A percentile compares a stretch with the other conserved stretches of the same genome.
These are phyloP conservation scores for Liquidambar formosana DNA, from an alignment of 164 flowering plant genomes.

Conservation along the genomic window DNA sequence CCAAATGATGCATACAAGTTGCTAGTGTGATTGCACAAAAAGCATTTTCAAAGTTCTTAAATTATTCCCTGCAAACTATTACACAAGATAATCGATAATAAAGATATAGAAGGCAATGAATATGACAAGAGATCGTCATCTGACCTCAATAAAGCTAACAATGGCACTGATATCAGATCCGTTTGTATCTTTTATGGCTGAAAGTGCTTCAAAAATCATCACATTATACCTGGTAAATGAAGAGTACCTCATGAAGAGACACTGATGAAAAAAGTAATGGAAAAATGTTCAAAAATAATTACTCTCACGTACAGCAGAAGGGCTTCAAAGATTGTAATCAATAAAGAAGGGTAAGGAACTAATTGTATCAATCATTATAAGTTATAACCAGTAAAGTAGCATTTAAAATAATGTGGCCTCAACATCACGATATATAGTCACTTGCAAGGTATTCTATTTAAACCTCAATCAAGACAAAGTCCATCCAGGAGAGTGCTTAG, in stretches of 20 bases:
- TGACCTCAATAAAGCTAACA: constrained; percentile 64
- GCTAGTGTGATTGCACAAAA: too few species aligned
- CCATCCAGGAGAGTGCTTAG: too few species aligned
- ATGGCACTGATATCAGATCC: constrained; percentile 58
- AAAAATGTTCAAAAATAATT: not conserved
- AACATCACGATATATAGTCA: too few species aligned
- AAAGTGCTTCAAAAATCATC: constrained; percentile 70
- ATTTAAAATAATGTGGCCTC: too few species aligned
- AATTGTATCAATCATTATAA: too few species aligned
- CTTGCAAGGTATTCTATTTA: too few species aligned
- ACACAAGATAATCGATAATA: too few species aligned
- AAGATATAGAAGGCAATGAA: not conserved
- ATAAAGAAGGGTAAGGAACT: not conserved
- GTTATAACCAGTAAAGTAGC: too few species aligned
- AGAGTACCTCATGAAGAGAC: constrained; percentile 5
- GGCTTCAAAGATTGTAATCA: not conserved
- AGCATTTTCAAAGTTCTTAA: too few species aligned
- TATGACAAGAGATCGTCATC: not conserved
- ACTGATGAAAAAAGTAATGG: constrained; percentile 2
- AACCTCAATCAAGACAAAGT: too few species aligned
- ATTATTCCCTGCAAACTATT: not conserved
- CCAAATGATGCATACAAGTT: too few species aligned
- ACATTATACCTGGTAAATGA: constrained; percentile 47
- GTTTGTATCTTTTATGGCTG: constrained; percentile 57
- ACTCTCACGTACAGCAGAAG: not conserved